phyloP scores from a whole-genome alignment of 108 stramenopile species.

The Aurantiochytrium sp. region DNA sequence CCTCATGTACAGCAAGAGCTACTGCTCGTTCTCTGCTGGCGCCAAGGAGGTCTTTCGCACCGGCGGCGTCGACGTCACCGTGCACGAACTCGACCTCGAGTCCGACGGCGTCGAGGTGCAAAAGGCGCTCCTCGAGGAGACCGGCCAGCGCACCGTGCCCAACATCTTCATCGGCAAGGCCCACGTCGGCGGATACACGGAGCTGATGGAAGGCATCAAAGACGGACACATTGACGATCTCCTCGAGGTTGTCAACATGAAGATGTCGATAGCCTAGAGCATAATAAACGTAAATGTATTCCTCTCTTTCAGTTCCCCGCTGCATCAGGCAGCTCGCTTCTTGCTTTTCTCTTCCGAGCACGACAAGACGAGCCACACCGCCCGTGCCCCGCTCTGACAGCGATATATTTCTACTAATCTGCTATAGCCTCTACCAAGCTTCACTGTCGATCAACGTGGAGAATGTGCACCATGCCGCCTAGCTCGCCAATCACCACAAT shows the following conservation, averaged over 20 bases:
- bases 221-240: background rate
- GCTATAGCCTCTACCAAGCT: no score
- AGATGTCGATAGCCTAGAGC: no score
- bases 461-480: no score
- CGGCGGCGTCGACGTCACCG: background rate
- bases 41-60: background rate
- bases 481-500: no score
- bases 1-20: constrained; percentile 12
- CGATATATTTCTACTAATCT: no score
- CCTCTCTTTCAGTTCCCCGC: no score
- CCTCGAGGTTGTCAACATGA: background rate
- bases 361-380: no score
- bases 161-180: constrained; percentile 77
- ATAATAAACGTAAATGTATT: no score
- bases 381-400: no score
- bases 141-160: constrained; percentile 78
- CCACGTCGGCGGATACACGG: constrained; percentile 65
- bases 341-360: no score
- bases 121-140: constrained; percentile 55
- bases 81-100: constrained; percentile 56
- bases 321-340: no score
- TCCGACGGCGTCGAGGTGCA: constrained; percentile 52
- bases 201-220: background rate
- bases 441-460: no score
- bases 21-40: background rate